These are phyloP conservation scores for Eimeria nieschulzi DNA, from an alignment of 169 alveolate species.

Conservation along the genomic window DNA sequence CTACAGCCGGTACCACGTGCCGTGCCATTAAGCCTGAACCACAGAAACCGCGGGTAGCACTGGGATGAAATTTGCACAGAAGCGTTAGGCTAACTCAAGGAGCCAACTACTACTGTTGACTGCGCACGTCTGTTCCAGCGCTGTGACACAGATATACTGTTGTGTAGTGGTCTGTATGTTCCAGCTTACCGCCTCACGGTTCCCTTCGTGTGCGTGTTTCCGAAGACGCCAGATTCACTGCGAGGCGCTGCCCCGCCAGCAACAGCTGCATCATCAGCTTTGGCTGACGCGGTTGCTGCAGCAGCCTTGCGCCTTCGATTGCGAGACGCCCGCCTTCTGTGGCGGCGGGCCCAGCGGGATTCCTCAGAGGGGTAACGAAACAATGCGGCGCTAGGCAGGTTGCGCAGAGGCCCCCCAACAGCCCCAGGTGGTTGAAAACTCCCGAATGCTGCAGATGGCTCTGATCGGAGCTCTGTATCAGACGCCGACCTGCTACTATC, in stretches of 20 bases:
- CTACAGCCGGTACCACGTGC: constrained; percentile 68
- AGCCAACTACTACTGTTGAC: neutral
- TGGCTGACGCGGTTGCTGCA: constrained; percentile 31
- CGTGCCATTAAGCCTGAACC: constrained; percentile 68
- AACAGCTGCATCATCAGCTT: constrained; percentile 37
- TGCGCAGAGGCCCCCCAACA: constrained; percentile 49
- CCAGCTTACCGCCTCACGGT: constrained; percentile 43
- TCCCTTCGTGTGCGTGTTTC: constrained; percentile 62
- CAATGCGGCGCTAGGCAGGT: constrained; percentile 47
- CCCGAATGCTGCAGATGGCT: constrained; percentile 28
- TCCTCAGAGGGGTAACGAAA: constrained; percentile 62
- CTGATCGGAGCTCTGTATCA: constrained; percentile 16
- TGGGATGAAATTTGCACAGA: too few species aligned
- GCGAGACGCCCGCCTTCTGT: constrained; percentile 32
- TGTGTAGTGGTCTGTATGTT: too few species aligned
- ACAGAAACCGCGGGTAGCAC: neutral
- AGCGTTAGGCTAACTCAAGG: neutral
- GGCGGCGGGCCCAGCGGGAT: constrained; percentile 41
- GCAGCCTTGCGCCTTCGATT: constrained; percentile 47
- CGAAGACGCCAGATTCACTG: constrained; percentile 39
- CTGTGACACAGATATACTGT: neutral
- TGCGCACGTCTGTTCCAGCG: neutral
- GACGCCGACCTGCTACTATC: constrained; percentile 52
- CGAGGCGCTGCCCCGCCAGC: constrained; percentile 26
- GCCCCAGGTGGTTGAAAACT: constrained; percentile 64